Percentiles rank a stretch among this genome's conserved stretches.
phyloP scores from a whole-genome alignment of 768 basidiomycete species.

The Solioccasus polychromus region DNA sequence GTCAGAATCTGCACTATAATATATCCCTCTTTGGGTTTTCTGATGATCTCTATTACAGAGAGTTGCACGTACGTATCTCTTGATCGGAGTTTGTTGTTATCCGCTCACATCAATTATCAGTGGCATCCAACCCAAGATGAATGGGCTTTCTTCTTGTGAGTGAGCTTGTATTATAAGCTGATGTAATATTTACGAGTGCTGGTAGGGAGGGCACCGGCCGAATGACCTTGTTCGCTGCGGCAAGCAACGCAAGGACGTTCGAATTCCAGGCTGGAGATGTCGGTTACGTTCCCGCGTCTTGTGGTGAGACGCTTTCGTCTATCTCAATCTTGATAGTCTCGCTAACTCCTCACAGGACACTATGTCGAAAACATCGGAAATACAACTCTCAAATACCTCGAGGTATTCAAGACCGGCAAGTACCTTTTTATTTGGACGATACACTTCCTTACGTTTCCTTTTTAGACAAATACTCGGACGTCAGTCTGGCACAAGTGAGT shows the following conservation, averaged over 20 bases:
- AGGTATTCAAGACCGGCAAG: constrained; percentile 45
- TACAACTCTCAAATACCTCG: constrained; percentile 45
- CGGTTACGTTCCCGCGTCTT: constrained; percentile 12
- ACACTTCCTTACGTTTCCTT: no score
- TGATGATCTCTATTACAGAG: constrained; percentile 32
- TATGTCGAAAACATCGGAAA: constrained; percentile 56
- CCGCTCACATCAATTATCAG: constrained; percentile 29
- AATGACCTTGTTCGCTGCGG: constrained; percentile 54
- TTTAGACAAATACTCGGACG: constrained; percentile 26
- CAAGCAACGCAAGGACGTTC: constrained; percentile 54
- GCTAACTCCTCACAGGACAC: no score
- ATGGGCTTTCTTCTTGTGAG: constrained; percentile 63
- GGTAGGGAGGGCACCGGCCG: constrained; percentile 51
- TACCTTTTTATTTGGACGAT: no score
- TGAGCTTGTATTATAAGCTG: no score
- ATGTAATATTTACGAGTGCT: no score
- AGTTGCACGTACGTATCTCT: constrained; percentile 47
- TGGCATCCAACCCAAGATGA: constrained; percentile 73
- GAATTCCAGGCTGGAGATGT: constrained; percentile 24
- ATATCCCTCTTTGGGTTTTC: background rate
- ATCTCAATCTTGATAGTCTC: no score
- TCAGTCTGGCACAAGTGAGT: constrained; percentile 47
- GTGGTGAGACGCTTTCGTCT: no score
- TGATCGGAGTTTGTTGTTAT: background rate
- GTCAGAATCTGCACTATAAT: constrained; percentile 28